Evolutionary conservation across 306 rosid genomes (phyloP).

Genomic region (Vicia sativa): DNA sequence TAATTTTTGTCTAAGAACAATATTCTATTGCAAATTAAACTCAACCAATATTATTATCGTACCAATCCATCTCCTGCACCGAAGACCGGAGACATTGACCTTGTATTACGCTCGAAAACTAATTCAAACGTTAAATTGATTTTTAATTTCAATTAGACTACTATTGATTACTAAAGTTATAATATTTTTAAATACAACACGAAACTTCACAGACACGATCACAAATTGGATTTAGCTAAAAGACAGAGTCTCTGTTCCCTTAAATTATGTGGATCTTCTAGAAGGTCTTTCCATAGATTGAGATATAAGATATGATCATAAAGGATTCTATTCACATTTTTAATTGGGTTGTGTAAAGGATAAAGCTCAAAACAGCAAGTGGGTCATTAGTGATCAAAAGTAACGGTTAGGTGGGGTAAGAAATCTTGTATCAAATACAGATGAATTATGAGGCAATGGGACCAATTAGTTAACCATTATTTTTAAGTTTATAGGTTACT

Average conservation of each 20-base stretch:
- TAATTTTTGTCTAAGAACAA: too few species aligned
- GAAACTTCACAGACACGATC: neutral
- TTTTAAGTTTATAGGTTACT: neutral
- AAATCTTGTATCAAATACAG: slow-evolving; percentile 49
- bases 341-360: slow-evolving; percentile 41
- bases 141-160: neutral
- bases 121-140: neutral
- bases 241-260: slow-evolving; percentile 40
- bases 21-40: too few species aligned
- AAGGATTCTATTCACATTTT: slow-evolving; percentile 29
- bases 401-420: slow-evolving; percentile 53
- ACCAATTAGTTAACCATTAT: slow-evolving; percentile 38
- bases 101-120: neutral
- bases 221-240: slow-evolving; percentile 28
- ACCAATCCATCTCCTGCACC: neutral
- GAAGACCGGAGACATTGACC: slow-evolving; percentile 3
- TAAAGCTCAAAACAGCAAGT: slow-evolving; percentile 41
- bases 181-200: neutral
- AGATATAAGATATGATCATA: slow-evolving; percentile 18
- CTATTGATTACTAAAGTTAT: neutral
- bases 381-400: slow-evolving; percentile 48
- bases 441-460: slow-evolving; percentile 41
- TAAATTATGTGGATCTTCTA: slow-evolving; percentile 44
- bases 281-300: slow-evolving; percentile 47
- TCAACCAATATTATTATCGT: neutral